Evolutionary conservation across 1,284 basidiomycete genomes (phyloP), one percentile per base, ranked within the genome.

Genomic region (Erythrobasidium hasegawianum): DNA sequence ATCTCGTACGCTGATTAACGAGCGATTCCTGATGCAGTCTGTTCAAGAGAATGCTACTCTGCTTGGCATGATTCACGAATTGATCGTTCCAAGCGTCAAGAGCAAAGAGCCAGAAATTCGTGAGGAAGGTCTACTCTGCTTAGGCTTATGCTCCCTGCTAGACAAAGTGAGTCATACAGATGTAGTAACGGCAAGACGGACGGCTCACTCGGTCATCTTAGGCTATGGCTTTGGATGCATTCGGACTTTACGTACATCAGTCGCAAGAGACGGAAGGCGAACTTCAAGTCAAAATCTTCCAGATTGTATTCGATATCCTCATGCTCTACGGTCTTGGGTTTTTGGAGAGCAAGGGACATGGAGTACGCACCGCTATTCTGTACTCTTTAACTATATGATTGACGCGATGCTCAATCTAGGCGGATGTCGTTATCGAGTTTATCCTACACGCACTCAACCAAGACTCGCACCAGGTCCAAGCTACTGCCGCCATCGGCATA

Each of bases 31-130:
- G n/a, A n/a, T n/a, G 0, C 74, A 90, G 87, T 87, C 85, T 0
- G 86, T 97, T 68, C 90, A 95, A 75, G 93, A 97, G 72, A 95
- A 97, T 77, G 90, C 90, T 1, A 93, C 90, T 0, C 81, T 97
- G 53, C 88, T 95, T 74, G 95, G 95, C 33, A 83, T 97, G 40
- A 80, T 97, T 1, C 84, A 86, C 1, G 91, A 97, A 73, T 81
- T 97, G 24, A 91, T 97, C 71, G 85, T 96, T 38, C 95, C 95
- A 0, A 86, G 90, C 0, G 89, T 97, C 38, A 86, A 87, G 73
- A 84, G 89, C 69, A 95, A 93, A 77, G 89, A 95, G 69, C 81
- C 88, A 1, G 81, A 82, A 0, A 82, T 97, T 52, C 84, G 94
- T 33, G 90, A 95, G 78, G 87, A 89, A 72, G 95, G 92, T 0